A percentile compares a stretch with the other conserved stretches of the same genome.
Evolutionary conservation across 148 eudicot genomes (phyloP).

Genomic region (Cornus suecica): DNA sequence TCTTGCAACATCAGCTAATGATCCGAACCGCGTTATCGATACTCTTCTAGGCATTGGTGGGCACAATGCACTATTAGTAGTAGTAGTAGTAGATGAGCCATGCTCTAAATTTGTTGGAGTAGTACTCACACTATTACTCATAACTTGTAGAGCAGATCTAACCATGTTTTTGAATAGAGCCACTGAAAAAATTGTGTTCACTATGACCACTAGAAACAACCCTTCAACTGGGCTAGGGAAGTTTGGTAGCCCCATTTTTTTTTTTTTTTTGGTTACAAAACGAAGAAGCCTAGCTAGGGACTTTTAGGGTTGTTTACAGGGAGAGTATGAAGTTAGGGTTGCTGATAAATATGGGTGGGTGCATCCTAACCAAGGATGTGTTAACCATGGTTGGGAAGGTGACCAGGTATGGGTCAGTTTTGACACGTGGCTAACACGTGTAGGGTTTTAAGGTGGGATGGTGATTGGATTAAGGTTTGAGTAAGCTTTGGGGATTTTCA

Average conservation of each 20-base stretch:
- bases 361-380: neutral
- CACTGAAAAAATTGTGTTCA: constrained; percentile 58
- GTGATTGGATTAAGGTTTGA: neutral
- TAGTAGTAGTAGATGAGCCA: constrained; percentile 16
- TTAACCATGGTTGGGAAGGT: neutral
- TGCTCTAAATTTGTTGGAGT: constrained; percentile 22
- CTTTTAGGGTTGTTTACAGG: no score
- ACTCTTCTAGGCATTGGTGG: constrained; percentile 11
- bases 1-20: neutral
- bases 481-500: no score
- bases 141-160: constrained; percentile 31
- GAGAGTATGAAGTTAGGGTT: no score
- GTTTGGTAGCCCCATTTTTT: constrained; percentile 52
- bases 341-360: constrained; percentile 1
- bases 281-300: no score
- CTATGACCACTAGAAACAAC: constrained; percentile 49
- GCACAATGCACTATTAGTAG: no score
- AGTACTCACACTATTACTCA: constrained; percentile 19
- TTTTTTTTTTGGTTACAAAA: no score
- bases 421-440: constrained; percentile 27
- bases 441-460: neutral
- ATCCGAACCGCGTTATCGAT: constrained; percentile 34
- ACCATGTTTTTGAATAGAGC: constrained; percentile 44
- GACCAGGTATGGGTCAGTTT: neutral
- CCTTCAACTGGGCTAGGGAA: constrained; percentile 59